These are phyloP conservation scores for Acacia pycnantha DNA, from an alignment of 331 rosid species.

Conservation along the genomic window DNA sequence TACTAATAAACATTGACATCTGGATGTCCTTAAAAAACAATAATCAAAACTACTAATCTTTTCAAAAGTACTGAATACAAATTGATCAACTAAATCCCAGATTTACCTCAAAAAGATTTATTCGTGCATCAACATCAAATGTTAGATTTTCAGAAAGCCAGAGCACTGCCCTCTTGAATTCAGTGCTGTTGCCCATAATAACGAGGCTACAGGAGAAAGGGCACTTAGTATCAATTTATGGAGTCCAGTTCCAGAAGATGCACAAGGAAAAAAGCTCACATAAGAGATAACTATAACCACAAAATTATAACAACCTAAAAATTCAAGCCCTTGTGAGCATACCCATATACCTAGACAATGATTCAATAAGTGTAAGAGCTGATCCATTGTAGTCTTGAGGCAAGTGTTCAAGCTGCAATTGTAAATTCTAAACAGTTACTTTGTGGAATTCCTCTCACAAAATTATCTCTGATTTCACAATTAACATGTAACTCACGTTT, in stretches of 20 bases:
- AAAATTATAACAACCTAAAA: constrained; percentile 16
- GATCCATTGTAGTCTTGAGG: constrained; percentile 82
- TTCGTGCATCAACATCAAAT: constrained; percentile 82
- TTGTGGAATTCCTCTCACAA: constrained; percentile 12
- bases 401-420: constrained; percentile 82
- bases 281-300: not conserved
- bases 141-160: constrained; percentile 87
- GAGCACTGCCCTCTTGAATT: constrained; percentile 75
- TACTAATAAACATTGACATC: constrained; percentile 14
- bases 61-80: constrained; percentile 29
- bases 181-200: constrained; percentile 82
- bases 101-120: constrained; percentile 93
- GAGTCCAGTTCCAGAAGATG: not conserved
- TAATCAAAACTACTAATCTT: constrained; percentile 8
- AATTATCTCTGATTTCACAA: constrained; percentile 16
- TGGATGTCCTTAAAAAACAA: constrained; percentile 24
- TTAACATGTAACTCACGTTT: constrained; percentile 44
- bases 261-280: not conserved
- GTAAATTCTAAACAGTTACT: constrained; percentile 25
- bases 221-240: constrained; percentile 25
- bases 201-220: constrained; percentile 58
- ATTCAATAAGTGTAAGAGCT: constrained; percentile 90
- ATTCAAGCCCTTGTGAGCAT: constrained; percentile 11
- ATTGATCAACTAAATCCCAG: constrained; percentile 14
- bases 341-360: constrained; percentile 74